Base-by-base conservation (phyloP, 2,329 filamentous ascomycete genomes). In the Ophiocordyceps unilateralis region DNA sequence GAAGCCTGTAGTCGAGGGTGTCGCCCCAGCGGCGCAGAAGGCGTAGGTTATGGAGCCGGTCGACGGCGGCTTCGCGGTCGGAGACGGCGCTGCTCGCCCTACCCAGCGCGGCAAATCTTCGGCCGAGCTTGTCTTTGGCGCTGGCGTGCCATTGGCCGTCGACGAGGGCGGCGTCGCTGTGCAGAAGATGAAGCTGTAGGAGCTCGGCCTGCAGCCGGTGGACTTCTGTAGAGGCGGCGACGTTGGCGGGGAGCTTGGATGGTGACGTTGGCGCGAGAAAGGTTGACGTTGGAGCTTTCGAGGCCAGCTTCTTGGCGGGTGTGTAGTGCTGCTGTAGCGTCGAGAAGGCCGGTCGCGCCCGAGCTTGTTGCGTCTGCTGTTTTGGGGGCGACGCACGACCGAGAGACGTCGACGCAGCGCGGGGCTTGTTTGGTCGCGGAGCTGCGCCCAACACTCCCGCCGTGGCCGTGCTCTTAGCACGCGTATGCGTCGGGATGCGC, bases 251-350 rank as follows among this genome's bases (percentile, higher is more conserved):
- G 3, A 74, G 65, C 51, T 78, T 77, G 24, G 72, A 74, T 1
- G 77, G 76, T 3, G 74, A 74, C 0, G 76, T 70, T 1, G 76
- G 72, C 17, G 72, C 72, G 39, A 78, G 67, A 57, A 67, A 70
- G 36, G 68, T 64, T 14, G 74, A 63, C 0, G 72, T 72, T n/a
- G 74, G 63, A 5, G 77, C 74, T 47, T 82, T 83, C 0, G 78
- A 74, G 0, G 71, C 68, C 9, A 67, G 60, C 4, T 64, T 66
- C 52, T 81, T 81, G 39, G 72, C 72, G 0, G 79, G 78, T 23
- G 74, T 78, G 60, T 74, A 81, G 59, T 81, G 76, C 50, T 82
- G 77, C 50, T 82, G 77, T 34, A 74, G 68, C 1, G 72, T 79
- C 40, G 66, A 72, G 58, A 81, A 81, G 40, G 68, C 62, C 0